Conservation (phyloP, 805 yeast genomes). For the Ogataea henricii region DNA sequence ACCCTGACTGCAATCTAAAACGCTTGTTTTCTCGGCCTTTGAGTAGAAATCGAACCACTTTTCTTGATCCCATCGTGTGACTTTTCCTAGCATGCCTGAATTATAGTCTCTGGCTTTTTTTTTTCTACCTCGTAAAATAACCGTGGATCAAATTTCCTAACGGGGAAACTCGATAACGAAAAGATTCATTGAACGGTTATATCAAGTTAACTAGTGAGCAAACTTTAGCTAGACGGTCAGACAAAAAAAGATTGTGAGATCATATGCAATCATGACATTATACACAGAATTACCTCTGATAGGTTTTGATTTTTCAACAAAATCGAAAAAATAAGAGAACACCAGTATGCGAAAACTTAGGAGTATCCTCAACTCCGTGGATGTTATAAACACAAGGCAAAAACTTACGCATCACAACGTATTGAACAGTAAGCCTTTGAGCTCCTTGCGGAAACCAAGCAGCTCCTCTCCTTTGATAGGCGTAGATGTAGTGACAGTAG, state of each 20-base stretch:
- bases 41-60: conserved; percentile 2
- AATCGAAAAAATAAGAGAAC: not conserved
- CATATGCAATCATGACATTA: not conserved
- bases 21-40: not conserved
- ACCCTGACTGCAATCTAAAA: not conserved
- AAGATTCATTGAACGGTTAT: no score
- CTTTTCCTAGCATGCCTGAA: not conserved
- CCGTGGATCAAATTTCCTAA: conserved; percentile 10
- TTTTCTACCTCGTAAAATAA: not conserved
- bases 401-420: conserved; percentile 6
- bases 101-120: not conserved
- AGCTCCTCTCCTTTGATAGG: conserved; percentile 23
- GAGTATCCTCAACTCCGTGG: no score
- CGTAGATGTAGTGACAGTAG: conserved; percentile 21
- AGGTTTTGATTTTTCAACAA: not conserved
- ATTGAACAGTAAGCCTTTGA: conserved; percentile 21
- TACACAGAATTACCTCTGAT: not conserved
- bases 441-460: conserved; percentile 20
- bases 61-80: not conserved
- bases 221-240: not conserved
- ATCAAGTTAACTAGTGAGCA: not conserved
- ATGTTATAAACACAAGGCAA: not conserved
- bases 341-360: no score
- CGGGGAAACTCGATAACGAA: conserved; percentile 1
- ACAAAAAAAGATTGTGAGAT: conserved; percentile 1